phyloP scores from a whole-genome alignment of 2,329 filamentous ascomycete genomes.

The Cercospora sojina region DNA sequence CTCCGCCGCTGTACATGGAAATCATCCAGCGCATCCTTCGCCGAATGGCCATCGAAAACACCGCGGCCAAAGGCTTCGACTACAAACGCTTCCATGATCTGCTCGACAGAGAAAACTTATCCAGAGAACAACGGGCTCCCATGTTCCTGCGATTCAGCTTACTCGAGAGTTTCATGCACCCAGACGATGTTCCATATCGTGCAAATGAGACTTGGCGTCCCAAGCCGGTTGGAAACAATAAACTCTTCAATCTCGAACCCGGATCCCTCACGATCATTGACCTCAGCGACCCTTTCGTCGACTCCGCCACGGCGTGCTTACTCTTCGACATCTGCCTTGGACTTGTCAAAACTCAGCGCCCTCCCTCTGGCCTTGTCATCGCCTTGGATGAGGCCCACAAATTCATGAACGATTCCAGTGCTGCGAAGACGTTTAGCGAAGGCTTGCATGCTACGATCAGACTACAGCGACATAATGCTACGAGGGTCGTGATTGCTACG shows the following conservation, averaged over 20 bases:
- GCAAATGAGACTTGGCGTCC: neutral
- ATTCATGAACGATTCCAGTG: constrained; percentile 51
- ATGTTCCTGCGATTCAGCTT: constrained; percentile 62
- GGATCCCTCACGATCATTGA: constrained; percentile 67
- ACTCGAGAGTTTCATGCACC: constrained; percentile 61
- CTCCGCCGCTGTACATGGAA: constrained; percentile 56
- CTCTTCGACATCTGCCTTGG: constrained; percentile 71
- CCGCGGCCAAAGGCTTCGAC: constrained; percentile 43
- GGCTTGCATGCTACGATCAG: constrained; percentile 63
- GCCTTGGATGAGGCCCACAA: constrained; percentile 79
- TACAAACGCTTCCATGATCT: constrained; percentile 51
- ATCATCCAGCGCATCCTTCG: constrained; percentile 58
- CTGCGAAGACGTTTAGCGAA: constrained; percentile 60
- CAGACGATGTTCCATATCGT: constrained; percentile 8
- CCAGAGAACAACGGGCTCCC: constrained; percentile 52
- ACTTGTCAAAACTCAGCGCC: constrained; percentile 53
- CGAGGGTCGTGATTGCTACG: constrained; percentile 69
- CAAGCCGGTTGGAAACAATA: neutral
- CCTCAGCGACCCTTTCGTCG: constrained; percentile 70
- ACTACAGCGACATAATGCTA: constrained; percentile 67
- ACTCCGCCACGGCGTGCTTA: constrained; percentile 64
- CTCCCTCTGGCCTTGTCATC: constrained; percentile 55
- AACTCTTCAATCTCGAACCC: constrained; percentile 36
- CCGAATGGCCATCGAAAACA: constrained; percentile 51
- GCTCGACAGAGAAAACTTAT: constrained; percentile 44